Evolutionary conservation across 805 yeast species (phyloP), one percentile per base, ranked within the genome.

Genomic region (Sugiyamaella valdiviana): DNA sequence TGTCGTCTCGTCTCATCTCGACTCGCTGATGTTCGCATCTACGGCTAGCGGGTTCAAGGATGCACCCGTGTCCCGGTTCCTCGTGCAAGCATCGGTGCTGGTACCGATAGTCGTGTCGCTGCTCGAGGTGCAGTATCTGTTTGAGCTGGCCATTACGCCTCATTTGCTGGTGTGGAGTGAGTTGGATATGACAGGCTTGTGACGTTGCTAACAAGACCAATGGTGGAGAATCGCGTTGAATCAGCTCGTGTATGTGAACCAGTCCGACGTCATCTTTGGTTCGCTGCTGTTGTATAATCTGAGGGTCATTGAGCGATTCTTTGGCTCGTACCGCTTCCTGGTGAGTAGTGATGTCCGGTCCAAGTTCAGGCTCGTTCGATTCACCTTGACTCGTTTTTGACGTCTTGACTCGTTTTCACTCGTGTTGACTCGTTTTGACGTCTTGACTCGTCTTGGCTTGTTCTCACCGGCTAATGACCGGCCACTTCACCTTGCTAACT

Each of bases 41-140:
- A 61, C 73, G 2, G 69, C 70, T n/a, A 47, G 69, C 0, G 74
- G 74, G 1, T 63, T 71, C 51, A 53, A 52, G 15, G 51, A 61
- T 43, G 62, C 70, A 6, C 73, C 73, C 2, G 65, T 69, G 6
- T 61, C 73, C 7, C 61, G 61, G 48, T 24, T 49, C 4, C 36
- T 63, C 22, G 56, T 63, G 2, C 50, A 53, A 24, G 17, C 54
- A 22, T 49, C 66, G 1, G 44, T 63, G 6, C 54, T 51, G 1
- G 39, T 60, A 2, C 70, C 75, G 1, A 46, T 71, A 14, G 22
- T 67, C 3, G 59, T 69, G 6, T 60, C 74, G 2, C 58, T 71
- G 12, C 52, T 69, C 4, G 66, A 64, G 3, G 55, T 63, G 12
- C 71, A 71, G 51, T 70, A 70, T 46, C 35, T 66, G 39, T 65